Conservation (phyloP, 2,329 filamentous ascomycete species). For the Cladosporium colombiae region DNA sequence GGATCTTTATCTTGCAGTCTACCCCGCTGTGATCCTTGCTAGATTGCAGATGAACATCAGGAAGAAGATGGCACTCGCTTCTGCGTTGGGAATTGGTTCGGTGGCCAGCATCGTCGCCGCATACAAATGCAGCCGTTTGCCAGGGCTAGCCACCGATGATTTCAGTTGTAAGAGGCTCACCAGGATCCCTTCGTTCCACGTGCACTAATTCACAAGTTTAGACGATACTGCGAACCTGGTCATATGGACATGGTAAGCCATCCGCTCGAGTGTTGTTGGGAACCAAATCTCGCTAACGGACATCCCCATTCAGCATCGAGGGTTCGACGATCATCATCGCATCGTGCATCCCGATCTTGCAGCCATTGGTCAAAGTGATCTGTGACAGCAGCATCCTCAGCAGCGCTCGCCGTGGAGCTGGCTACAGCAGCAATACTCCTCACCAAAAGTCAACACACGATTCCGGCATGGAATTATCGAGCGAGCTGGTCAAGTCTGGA, state of each 20-base stretch:
- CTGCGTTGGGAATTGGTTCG: constrained; percentile 44
- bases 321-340: constrained; percentile 39
- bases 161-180: constrained; percentile 33
- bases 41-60: constrained; percentile 41
- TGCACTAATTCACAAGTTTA: background rate
- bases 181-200: background rate
- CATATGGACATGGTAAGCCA: constrained; percentile 43
- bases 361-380: constrained; percentile 31
- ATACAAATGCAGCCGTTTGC: constrained; percentile 37
- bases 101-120: constrained; percentile 39
- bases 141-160: constrained; percentile 34
- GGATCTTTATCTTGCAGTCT: constrained; percentile 49
- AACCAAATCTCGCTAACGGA: background rate
- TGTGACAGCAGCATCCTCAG: constrained; percentile 3
- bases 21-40: constrained; percentile 43
- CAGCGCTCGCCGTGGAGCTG: constrained; percentile 5
- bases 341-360: constrained; percentile 40
- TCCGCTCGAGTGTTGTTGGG: background rate
- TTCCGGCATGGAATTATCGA: background rate
- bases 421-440: background rate
- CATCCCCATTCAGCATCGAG: constrained; percentile 30
- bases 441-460: background rate
- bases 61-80: constrained; percentile 46
- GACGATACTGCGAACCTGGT: constrained; percentile 46
- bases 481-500: constrained; percentile 4